Base-by-base conservation (phyloP, 2,329 filamentous ascomycete species). In the Trichothecium sympodiale region DNA sequence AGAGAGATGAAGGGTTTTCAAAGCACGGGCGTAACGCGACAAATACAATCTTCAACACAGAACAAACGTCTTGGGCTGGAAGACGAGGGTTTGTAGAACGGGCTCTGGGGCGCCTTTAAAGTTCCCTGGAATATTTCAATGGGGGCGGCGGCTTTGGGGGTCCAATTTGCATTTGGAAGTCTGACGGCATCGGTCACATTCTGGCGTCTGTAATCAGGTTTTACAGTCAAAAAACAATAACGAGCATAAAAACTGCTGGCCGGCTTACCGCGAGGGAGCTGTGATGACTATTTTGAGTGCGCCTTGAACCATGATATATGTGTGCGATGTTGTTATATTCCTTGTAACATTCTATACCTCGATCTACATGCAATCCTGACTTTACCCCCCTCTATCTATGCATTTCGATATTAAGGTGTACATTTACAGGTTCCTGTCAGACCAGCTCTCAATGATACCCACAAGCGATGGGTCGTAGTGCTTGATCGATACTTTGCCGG, bases 381-480 rank as follows among this genome's bases (percentile, higher is more conserved):
- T 29, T 29, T 29, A n/a, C n/a, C n/a, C n/a, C n/a, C n/a, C n/a
- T n/a, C n/a, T n/a, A n/a, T n/a, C n/a, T n/a, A n/a, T n/a, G n/a
- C n/a, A n/a, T n/a, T n/a, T n/a, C n/a, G n/a, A n/a, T n/a, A n/a
- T n/a, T n/a, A n/a, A n/a, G n/a, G n/a, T n/a, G n/a, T n/a, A 29
- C 16, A 33, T 41, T 57, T 56, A 71, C 43, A 66, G 47, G 39
- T 66, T 55, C 37, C 76, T 66, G 48, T 87, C 83, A 3, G 69
- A 80, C 68, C 75, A 93, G 58, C 84, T 91, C 66, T 84, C 70
- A 42, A 94, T 80, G 65, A 96, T 78, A 5, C 88, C 88, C 56
- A 83, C 74, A 6, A 80, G 64, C 5, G 76, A 83, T 1, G 87
- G 71, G 46, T 93, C 84, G 59, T 95, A 95, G 62, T 95, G 86